phyloP scores from a whole-genome alignment of 768 basidiomycete species.

The Termitomyces sp. region DNA sequence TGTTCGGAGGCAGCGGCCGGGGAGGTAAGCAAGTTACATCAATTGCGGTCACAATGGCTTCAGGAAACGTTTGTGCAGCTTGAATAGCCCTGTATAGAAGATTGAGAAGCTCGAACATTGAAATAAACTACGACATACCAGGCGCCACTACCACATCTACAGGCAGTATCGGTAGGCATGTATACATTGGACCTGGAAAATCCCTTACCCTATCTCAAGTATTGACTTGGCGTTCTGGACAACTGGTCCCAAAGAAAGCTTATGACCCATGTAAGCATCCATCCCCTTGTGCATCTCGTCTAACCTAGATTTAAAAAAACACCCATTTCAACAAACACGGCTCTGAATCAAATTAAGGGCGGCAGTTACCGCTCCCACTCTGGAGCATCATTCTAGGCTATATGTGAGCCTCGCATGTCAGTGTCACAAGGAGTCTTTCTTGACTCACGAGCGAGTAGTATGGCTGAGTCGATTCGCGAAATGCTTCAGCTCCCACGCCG shows the following conservation, averaged over 20 bases:
- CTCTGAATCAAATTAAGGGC: neutral
- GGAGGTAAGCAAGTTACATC: slow-evolving; percentile 5
- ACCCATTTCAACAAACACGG: neutral
- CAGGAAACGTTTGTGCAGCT: slow-evolving; percentile 4
- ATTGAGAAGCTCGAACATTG: neutral
- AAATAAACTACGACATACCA: neutral
- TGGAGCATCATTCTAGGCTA: neutral
- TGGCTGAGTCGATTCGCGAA: neutral
- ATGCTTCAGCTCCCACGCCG: neutral
- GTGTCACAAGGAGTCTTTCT: neutral
- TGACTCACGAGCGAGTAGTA: neutral
- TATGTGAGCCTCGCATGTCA: neutral
- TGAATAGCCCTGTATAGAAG: neutral
- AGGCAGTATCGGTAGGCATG: neutral
- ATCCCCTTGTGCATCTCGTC: slow-evolving; percentile 7
- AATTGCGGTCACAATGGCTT: slow-evolving; percentile 5
- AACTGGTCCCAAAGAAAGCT: neutral
- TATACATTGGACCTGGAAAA: too few species aligned
- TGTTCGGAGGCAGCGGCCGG: neutral
- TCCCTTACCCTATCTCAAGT: slow-evolving; percentile 3
- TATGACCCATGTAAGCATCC: slow-evolving; percentile 1
- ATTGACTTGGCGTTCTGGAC: neutral
- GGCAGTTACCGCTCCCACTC: neutral
- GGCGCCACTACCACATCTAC: slow-evolving; percentile 1
- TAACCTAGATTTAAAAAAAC: neutral